phyloP scores from a whole-genome alignment of 768 basidiomycete species.

The Peribolospora baueri region DNA sequence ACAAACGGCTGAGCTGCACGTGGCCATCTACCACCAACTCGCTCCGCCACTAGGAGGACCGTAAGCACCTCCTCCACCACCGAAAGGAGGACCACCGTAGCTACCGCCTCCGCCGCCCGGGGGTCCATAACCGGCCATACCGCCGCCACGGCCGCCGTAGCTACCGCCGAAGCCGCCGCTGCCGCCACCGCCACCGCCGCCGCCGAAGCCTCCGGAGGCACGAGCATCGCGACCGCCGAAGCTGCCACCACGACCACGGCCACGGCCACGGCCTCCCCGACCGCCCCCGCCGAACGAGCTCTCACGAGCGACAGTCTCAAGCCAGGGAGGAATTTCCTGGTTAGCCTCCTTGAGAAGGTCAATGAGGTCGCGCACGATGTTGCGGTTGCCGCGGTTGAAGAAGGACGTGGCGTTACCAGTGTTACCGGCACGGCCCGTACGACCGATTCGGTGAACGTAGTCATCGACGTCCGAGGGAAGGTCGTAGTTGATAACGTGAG shows the following conservation, averaged over 20 bases:
- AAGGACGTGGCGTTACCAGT: conserved; percentile 87
- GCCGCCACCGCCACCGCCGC: conserved; percentile 31
- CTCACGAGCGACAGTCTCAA: conserved; percentile 66
- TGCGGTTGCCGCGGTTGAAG: conserved; percentile 27
- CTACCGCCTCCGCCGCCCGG: conserved; percentile 3
- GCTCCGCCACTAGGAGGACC: no score
- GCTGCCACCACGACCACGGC: conserved; percentile 26
- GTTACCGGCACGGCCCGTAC: conserved; percentile 80
- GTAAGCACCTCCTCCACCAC: background rate
- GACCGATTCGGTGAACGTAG: conserved; percentile 49
- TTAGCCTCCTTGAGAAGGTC: conserved; percentile 89
- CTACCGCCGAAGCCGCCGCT: conserved; percentile 28
- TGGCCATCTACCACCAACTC: no score
- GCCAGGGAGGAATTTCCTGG: conserved; percentile 77
- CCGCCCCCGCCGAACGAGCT: conserved; percentile 38
- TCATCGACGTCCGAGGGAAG: conserved; percentile 95
- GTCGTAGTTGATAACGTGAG: conserved; percentile 95
- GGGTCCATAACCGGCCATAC: conserved; percentile 1
- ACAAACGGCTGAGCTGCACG: no score
- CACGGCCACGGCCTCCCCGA: conserved; percentile 16
- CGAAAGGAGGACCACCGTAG: conserved; percentile 2
- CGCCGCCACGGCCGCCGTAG: conserved; percentile 14
- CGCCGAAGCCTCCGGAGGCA: conserved; percentile 14
- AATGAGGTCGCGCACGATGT: conserved; percentile 53
- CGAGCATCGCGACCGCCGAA: conserved; percentile 23